Base-by-base conservation (phyloP, 2,329 filamentous ascomycete species). In the Aspergillus proliferans region DNA sequence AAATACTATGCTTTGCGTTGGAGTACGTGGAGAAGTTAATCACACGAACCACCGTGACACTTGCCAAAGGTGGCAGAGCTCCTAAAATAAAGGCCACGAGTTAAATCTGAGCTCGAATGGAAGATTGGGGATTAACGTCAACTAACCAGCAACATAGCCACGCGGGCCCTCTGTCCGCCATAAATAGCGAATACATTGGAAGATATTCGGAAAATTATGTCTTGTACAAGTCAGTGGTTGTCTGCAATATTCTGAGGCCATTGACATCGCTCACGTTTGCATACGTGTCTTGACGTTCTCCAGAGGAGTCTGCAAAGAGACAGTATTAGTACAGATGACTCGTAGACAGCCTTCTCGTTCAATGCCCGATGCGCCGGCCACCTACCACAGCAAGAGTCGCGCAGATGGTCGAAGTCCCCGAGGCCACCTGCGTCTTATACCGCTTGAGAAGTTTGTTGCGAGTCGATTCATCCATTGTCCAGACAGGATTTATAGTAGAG, bases 281-380 rank as follows among this genome's bases (percentile, higher is more conserved):
- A 76, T 75, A 30, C 73, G 72, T 44, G 72, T 74, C 56, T 76
- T 76, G 51, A 75, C 55, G 53, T 76, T 76, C 52, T 76, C 73
- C 45, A 75, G 53, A 34, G 73, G 73, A 43, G 73, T 74, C 72
- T 75, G 50, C 15, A 38, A 38, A 26, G 21, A 34, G 8, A 21
- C 22, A 28, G 26, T 2, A 33, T 45, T 33, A 46, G 30, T 39
- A n/a, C 34, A 7, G 15, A 14, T 15, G 14, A 14, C 8, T 18
- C 10, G 3, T 36, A n/a, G 12, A n/a, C 33, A 36, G 6, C 2
- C 34, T 18, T 38, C 9, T 38, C 22, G 21, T 42, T 19, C 40
- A 42, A 42, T 22, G 14, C 9, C 40, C 10, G 10, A 33, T n/a
- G 14, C 8, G 26, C 26, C 26, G 26, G n/a, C 7, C 21, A 67